Evolutionary conservation across 225 moss, liverwort and hornwort genomes (phyloP).

Genomic region (Asterella californica): DNA sequence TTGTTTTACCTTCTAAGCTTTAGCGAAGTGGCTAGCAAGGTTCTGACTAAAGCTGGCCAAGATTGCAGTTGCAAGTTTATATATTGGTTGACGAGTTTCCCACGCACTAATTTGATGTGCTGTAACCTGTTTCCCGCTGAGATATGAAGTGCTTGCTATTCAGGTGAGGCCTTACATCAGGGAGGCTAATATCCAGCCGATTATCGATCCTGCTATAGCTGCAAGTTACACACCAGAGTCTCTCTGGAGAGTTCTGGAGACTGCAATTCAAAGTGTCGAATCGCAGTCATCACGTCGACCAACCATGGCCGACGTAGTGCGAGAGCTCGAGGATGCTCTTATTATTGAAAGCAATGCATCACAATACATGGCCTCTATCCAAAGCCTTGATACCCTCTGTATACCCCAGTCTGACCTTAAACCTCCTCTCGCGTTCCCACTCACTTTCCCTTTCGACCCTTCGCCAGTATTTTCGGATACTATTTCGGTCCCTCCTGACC

Average conservation of each 20-base stretch:
- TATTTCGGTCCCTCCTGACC: not conserved
- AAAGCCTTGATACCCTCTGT: slow-evolving; percentile 36
- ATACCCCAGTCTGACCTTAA: slow-evolving; percentile 19
- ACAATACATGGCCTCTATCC: slow-evolving; percentile 39
- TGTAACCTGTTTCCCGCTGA: not conserved
- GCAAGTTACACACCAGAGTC: slow-evolving; percentile 34
- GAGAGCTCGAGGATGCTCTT: slow-evolving; percentile 41
- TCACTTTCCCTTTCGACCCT: slow-evolving; percentile 32
- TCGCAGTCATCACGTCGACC: slow-evolving; percentile 26
- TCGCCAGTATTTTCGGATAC: slow-evolving; percentile 30
- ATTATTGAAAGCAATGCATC: slow-evolving; percentile 45
- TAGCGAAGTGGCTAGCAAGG: not conserved
- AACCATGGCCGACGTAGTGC: slow-evolving; percentile 30
- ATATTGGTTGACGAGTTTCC: not conserved
- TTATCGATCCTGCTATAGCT: slow-evolving; percentile 35
- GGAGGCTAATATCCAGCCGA: slow-evolving; percentile 27
- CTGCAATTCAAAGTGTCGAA: slow-evolving; percentile 33
- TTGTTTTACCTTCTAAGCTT: not conserved
- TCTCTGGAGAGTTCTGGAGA: slow-evolving; percentile 39
- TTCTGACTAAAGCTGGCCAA: not conserved
- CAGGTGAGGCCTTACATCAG: slow-evolving; percentile 33
- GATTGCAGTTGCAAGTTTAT: not conserved
- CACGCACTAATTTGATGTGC: not conserved
- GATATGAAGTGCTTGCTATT: not conserved
- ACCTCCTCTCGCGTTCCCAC: slow-evolving; percentile 9